A percentile compares a stretch with the other conserved stretches of the same genome.
Evolutionary conservation across 140 eudicot species (phyloP).

Genomic region (Oenanthe javanica): DNA sequence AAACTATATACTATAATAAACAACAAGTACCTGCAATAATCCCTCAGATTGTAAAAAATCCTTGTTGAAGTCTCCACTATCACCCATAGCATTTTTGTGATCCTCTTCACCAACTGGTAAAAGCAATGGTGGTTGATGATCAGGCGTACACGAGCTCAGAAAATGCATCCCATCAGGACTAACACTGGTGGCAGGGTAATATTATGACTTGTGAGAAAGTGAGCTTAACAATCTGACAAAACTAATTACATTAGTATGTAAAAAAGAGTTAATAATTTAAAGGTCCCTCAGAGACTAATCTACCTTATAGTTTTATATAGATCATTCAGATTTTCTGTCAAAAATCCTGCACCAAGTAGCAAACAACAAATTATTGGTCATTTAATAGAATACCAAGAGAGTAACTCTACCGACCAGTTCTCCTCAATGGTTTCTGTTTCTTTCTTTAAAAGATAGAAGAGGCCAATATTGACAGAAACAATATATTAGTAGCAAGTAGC

Average conservation of each 20-base stretch:
- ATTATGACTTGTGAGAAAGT: constrained; percentile 16
- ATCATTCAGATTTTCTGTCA: constrained; percentile 62
- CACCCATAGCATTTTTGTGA: constrained; percentile 27
- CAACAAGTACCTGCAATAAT: constrained; percentile 46
- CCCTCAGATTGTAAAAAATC: constrained; percentile 37
- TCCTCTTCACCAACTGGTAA: constrained; percentile 42
- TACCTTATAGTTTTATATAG: constrained; percentile 62
- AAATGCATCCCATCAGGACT: constrained; percentile 64
- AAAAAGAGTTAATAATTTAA: background rate
- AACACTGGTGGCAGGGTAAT: constrained; percentile 44
- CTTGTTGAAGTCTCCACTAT: constrained; percentile 17
- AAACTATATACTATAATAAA: constrained; percentile 6
- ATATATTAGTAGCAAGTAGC: background rate
- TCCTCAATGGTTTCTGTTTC: background rate
- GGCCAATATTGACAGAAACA: background rate
- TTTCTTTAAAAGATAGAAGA: background rate
- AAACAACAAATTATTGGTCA: background rate
- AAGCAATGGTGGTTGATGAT: constrained; percentile 81
- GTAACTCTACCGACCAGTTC: background rate
- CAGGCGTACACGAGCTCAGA: constrained; percentile 70
- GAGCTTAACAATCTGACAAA: background rate
- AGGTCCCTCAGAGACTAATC: background rate
- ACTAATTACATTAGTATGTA: background rate
- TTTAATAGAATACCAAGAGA: background rate
- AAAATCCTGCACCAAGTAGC: constrained; percentile 59